A percentile compares a stretch with the other conserved stretches of the same genome.
Evolutionary conservation across 2,329 filamentous ascomycete genomes (phyloP).

Genomic region (Colletotrichum simmondsii): DNA sequence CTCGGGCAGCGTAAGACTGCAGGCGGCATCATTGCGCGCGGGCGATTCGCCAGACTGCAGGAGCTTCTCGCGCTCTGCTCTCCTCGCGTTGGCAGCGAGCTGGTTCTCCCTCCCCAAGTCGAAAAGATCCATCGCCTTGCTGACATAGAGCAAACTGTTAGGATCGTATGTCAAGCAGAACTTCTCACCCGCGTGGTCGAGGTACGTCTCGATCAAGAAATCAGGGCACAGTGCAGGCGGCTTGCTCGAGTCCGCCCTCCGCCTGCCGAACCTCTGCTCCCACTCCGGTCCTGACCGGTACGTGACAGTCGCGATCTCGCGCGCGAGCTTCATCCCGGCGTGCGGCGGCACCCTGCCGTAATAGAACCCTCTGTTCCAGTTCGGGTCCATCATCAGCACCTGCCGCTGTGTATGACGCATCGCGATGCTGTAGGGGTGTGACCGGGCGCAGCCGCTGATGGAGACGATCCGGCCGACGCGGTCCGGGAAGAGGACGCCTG

Average conservation of each 20-base stretch:
- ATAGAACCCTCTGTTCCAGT: slow-evolving; percentile 96
- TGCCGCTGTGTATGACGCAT: slow-evolving; percentile 98
- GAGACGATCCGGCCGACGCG: slow-evolving; percentile 85
- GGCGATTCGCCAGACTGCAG: slow-evolving; percentile 59
- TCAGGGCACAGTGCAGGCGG: slow-evolving; percentile 96
- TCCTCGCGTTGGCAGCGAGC: slow-evolving; percentile 67
- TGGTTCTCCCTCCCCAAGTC: slow-evolving; percentile 84
- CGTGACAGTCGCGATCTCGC: slow-evolving; percentile 97
- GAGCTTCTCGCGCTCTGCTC: slow-evolving; percentile 69
- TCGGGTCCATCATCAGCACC: slow-evolving; percentile 98
- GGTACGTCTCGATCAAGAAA: slow-evolving; percentile 97
- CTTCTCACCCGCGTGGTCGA: slow-evolving; percentile 98
- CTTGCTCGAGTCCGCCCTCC: slow-evolving; percentile 85
- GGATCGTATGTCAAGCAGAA: slow-evolving; percentile 97
- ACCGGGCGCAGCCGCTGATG: slow-evolving; percentile 93
- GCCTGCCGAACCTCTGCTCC: slow-evolving; percentile 92
- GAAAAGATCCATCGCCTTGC: slow-evolving; percentile 99
- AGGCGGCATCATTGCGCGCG: slow-evolving; percentile 60
- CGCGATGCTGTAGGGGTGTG: slow-evolving; percentile 97
- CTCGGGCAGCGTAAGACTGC: slow-evolving; percentile 85
- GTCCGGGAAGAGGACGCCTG: slow-evolving; percentile 84
- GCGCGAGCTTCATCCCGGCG: slow-evolving; percentile 95
- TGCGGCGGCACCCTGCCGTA: slow-evolving; percentile 90
- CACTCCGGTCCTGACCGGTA: slow-evolving; percentile 97
- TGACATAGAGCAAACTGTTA: slow-evolving; percentile 95